These are phyloP conservation scores for Cryptomeria japonica DNA, from an alignment of 75 land plant genomes.

Conservation along the genomic window DNA sequence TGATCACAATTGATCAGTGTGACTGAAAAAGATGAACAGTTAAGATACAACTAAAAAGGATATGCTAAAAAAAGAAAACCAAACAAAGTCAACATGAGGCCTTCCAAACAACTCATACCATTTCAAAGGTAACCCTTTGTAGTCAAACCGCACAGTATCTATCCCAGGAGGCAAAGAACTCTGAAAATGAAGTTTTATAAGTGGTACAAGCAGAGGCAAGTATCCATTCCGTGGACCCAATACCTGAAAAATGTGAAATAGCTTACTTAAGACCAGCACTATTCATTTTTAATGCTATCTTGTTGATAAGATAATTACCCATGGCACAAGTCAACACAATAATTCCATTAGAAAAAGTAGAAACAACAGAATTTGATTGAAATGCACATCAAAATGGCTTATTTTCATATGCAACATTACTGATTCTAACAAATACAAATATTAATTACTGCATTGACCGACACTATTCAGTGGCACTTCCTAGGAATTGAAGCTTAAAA, in stretches of 20 bases:
- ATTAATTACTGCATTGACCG: not conserved
- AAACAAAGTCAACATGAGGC: too few relatives aligned
- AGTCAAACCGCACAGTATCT: slow-evolving; percentile 94
- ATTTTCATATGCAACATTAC: not conserved
- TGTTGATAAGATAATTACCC: not conserved
- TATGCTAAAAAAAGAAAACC: not conserved
- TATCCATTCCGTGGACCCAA: slow-evolving; percentile 86
- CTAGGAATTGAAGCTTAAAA: not conserved
- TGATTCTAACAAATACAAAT: not conserved
- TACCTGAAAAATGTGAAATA: slow-evolving; percentile 49
- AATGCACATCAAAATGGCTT: not conserved
- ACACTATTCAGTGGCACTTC: not conserved
- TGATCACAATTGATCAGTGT: not conserved
- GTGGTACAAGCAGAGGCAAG: slow-evolving; percentile 68
- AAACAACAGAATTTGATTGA: not conserved
- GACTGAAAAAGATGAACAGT: not conserved
- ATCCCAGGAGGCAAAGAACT: slow-evolving; percentile 71
- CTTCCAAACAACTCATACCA: too few relatives aligned
- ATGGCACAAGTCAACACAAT: not conserved
- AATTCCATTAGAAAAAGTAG: not conserved
- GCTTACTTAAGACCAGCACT: not conserved
- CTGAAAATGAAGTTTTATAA: slow-evolving; percentile 68
- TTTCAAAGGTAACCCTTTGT: slow-evolving; percentile 86
- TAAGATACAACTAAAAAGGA: not conserved
- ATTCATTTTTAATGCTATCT: not conserved